Base-by-base conservation (phyloP, 192 early-diverging fungal species). In the Coemansia sp. region DNA sequence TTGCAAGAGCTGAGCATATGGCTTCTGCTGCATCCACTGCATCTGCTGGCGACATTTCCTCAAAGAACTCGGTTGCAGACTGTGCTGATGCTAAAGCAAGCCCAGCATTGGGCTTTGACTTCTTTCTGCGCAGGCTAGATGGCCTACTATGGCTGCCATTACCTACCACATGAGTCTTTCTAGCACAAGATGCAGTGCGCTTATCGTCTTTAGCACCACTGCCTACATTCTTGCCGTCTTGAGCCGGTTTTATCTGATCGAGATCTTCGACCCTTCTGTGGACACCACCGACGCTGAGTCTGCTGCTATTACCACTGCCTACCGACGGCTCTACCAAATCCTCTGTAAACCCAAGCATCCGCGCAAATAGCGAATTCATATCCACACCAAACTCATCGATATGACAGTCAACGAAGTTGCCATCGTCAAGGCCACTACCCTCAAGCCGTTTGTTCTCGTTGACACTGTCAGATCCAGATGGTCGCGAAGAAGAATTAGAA, bases 261-360 rank as follows among this genome's bases (percentile, higher is more conserved):
- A 58, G 32, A 40, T 18, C 39, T 6, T 58, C 6, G 21, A 5
- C 41, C 51, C 8, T 36, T 22, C 47, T 9, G 47, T 6, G 9
- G 13, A 48, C 58, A 37, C 49, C 10, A 22, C 51, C 43, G 54
- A 13, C 47, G 16, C 57, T 48, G 32, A 32, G 32, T 0, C 32
- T 32, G 21, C 49, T 64, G 19, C 62, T 45, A 18, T 19, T 51
- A 32, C 56, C 12, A 60, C 43, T 52, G 15, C 13, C 36, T 18
- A 43, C 46, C 1, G 64, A 67, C 61, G 40, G 67, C 18, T 67
- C 67, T 0, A 67, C 67, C 18, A 81, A 61, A 46, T 81, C 78
- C 40, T 65, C 74, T 19, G 78, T 81, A 46, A 81, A 81, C 22
- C 78, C 78, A 19, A 81, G 78, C 78, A 81, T 81, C 6, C 78